Conservation (phyloP, 805 yeast species). For the Yarrowia sp. region DNA sequence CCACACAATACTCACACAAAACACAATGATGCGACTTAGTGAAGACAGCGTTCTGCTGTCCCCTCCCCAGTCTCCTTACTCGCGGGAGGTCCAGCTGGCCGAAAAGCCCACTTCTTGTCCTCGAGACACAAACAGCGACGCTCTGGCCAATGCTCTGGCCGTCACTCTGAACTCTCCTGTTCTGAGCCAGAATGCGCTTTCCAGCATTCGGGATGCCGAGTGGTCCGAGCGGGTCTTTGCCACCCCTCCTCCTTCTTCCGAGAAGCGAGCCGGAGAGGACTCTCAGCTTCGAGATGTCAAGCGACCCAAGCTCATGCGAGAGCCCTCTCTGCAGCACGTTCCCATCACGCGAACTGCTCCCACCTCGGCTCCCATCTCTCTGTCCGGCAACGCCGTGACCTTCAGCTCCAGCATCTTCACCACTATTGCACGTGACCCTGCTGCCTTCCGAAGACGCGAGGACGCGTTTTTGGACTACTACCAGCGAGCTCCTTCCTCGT, state of each 20-base stretch:
- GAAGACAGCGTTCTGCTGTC: constrained; percentile 24
- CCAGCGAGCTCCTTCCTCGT: constrained; percentile 8
- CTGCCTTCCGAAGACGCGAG: constrained; percentile 11
- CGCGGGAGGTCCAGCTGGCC: constrained; percentile 22
- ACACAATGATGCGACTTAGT: constrained; percentile 11
- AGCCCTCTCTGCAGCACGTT: constrained; percentile 16
- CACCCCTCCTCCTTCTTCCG: constrained; percentile 22
- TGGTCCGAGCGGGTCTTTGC: constrained; percentile 20
- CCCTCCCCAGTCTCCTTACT: constrained; percentile 26
- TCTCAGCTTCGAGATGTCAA: constrained; percentile 17
- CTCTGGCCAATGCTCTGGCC: constrained; percentile 19
- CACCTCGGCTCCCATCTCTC: constrained; percentile 11
- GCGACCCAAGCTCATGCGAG: constrained; percentile 26
- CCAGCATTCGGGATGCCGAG: constrained; percentile 21
- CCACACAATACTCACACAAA: not conserved
- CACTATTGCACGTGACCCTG: constrained; percentile 18
- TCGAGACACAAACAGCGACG: constrained; percentile 13
- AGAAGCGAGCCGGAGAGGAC: constrained; percentile 19
- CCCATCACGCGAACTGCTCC: constrained; percentile 12
- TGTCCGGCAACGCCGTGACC: constrained; percentile 1
- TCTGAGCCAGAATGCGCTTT: constrained; percentile 17
- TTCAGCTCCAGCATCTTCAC: constrained; percentile 21
- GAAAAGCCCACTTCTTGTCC: constrained; percentile 17
- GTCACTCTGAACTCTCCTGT: constrained; percentile 20
- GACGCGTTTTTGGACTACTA: constrained; percentile 24